Evolutionary conservation across 176 grass and related monocot genomes (phyloP).

Genomic region (Ampelocalamus luodianensis): DNA sequence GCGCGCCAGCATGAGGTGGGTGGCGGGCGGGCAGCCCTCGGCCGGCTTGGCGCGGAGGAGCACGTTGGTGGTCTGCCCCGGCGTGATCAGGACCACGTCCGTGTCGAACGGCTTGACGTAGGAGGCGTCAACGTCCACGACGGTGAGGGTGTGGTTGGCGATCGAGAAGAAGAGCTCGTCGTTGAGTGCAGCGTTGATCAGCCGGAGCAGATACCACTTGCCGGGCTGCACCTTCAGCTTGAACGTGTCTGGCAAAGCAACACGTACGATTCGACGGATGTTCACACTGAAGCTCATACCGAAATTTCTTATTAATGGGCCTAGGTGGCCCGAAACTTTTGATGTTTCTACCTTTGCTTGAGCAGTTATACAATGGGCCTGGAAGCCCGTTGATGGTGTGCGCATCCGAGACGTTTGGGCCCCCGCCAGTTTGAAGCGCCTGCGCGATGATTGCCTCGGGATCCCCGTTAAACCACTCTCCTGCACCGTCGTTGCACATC

Average conservation of each 20-base stretch:
- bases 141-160: constrained; percentile 68
- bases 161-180: constrained; percentile 70
- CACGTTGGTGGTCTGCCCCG: constrained; percentile 79
- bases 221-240: constrained; percentile 61
- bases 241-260: constrained; percentile 55
- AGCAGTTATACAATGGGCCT: constrained; percentile 76
- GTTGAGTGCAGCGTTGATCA: constrained; percentile 80
- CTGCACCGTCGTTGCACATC: background rate
- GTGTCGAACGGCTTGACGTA: constrained; percentile 72
- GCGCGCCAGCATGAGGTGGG: constrained; percentile 65
- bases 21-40: constrained; percentile 37
- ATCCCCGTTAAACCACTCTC: constrained; percentile 72
- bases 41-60: constrained; percentile 55
- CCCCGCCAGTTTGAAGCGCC: constrained; percentile 54
- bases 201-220: constrained; percentile 58
- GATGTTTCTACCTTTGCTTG: constrained; percentile 46
- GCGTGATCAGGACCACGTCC: constrained; percentile 61
- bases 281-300: background rate
- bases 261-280: background rate
- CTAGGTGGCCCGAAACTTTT: too few species aligned
- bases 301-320: too few species aligned
- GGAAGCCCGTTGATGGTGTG: constrained; percentile 77
- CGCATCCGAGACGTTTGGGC: constrained; percentile 68
- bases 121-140: constrained; percentile 61
- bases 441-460: constrained; percentile 59